Evolutionary conservation across 345 rosid genomes (phyloP).

Genomic region (Rhizophora mangle): DNA sequence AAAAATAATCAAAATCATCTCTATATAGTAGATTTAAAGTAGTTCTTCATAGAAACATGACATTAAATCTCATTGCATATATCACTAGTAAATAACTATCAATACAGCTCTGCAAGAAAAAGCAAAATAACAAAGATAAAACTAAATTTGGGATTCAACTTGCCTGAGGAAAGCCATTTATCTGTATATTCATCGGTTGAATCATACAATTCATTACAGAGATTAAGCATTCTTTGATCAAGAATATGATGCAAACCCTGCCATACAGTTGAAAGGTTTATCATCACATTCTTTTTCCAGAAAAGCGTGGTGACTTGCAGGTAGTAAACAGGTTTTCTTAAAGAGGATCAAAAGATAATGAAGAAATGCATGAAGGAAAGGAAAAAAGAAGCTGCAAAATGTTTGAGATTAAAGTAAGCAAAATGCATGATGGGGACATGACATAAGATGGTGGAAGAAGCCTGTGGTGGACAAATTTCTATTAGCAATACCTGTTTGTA

Average conservation of each 20-base stretch:
- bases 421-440: background rate
- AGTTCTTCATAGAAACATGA: no score
- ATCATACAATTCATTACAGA: slow-evolving; percentile 61
- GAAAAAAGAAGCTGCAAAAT: background rate
- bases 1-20: no score
- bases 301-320: slow-evolving; percentile 2
- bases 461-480: slow-evolving; percentile 1
- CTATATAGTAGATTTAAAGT: no score
- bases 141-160: slow-evolving; percentile 3
- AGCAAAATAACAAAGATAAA: background rate
- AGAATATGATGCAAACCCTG: slow-evolving; percentile 62
- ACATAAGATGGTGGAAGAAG: background rate
- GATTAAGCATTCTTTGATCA: slow-evolving; percentile 42
- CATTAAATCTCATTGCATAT: no score
- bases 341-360: background rate
- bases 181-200: slow-evolving; percentile 77
- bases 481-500: slow-evolving; percentile 54
- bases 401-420: background rate
- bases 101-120: slow-evolving; percentile 5
- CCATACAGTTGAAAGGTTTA: slow-evolving; percentile 15
- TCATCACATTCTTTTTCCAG: background rate
- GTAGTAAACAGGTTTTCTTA: background rate
- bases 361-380: background rate
- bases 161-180: slow-evolving; percentile 84
- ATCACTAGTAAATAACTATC: no score